These are phyloP conservation scores for Phytophthora hybrid DNA, from an alignment of 352 stramenopile species.

Conservation along the genomic window DNA sequence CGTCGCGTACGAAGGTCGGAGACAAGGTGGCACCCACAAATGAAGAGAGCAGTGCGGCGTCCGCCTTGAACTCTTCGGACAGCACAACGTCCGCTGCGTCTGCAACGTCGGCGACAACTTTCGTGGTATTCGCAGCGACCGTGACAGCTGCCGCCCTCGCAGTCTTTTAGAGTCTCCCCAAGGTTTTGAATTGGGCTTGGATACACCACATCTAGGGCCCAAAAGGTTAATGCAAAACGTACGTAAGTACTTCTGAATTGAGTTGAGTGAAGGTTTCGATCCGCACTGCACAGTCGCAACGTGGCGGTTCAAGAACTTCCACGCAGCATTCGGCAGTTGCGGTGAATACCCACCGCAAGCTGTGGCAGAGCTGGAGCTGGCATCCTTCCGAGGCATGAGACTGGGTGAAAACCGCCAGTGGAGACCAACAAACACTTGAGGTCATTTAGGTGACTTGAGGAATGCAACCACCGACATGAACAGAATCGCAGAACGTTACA, in stretches of 20 bases:
- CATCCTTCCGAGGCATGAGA: conserved; percentile 27
- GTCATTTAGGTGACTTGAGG: conserved; percentile 5
- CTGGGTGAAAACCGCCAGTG: not conserved
- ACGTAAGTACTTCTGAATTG: not conserved
- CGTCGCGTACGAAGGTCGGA: conserved; percentile 30
- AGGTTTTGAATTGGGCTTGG: not conserved
- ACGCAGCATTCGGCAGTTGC: conserved; percentile 17
- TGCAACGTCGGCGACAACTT: not conserved
- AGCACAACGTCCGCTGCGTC: conserved; percentile 10
- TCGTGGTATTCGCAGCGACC: not conserved
- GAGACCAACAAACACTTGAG: not conserved
- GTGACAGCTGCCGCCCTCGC: not conserved
- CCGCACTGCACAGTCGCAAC: conserved; percentile 23
- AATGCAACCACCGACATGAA: conserved; percentile 21
- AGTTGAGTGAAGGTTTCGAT: conserved; percentile 29
- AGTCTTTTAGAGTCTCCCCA: conserved; percentile 9
- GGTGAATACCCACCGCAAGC: not conserved
- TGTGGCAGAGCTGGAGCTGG: not conserved
- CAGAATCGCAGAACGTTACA: conserved; percentile 37
- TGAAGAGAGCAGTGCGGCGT: conserved; percentile 22
- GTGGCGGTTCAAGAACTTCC: conserved; percentile 12
- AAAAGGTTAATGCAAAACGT: not conserved
- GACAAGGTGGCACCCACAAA: conserved; percentile 41
- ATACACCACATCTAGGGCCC: not conserved
- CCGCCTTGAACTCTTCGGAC: conserved; percentile 20